A percentile compares a stretch with the other conserved stretches of the same genome.
Evolutionary conservation across 805 yeast genomes (phyloP).

Genomic region (Metschnikowia amazonensis): DNA sequence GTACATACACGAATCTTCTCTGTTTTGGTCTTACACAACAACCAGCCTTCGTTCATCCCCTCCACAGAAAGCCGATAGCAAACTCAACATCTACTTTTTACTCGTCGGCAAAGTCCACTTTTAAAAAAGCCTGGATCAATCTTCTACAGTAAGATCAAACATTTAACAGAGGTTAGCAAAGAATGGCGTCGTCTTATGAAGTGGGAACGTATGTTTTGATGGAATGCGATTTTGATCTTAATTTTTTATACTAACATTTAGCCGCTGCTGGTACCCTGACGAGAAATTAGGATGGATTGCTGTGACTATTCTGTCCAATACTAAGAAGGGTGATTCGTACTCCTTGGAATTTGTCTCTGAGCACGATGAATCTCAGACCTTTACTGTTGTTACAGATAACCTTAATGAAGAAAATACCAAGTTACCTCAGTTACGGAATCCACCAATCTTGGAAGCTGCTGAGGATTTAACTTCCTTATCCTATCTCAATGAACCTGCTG

Average conservation of each 20-base stretch:
- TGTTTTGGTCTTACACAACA: slow-evolving; percentile 1
- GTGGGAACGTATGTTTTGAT: slow-evolving; percentile 36
- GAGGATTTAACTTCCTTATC: slow-evolving; percentile 92
- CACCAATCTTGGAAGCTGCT: slow-evolving; percentile 86
- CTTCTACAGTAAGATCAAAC: slow-evolving; percentile 1
- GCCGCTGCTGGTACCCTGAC: slow-evolving; percentile 80
- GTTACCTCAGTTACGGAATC: slow-evolving; percentile 82
- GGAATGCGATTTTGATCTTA: neutral
- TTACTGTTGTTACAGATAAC: slow-evolving; percentile 46
- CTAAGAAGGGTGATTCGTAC: slow-evolving; percentile 42
- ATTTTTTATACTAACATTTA: slow-evolving; percentile 8
- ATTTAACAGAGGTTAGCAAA: neutral
- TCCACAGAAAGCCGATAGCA: neutral
- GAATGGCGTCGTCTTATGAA: slow-evolving; percentile 23
- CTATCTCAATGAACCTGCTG: slow-evolving; percentile 94
- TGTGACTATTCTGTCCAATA: slow-evolving; percentile 50
- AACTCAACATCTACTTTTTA: neutral
- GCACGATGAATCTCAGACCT: slow-evolving; percentile 37
- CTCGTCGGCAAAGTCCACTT: slow-evolving; percentile 1
- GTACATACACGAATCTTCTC: slow-evolving; percentile 14
- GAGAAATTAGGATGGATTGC: slow-evolving; percentile 72
- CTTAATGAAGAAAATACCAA: slow-evolving; percentile 51
- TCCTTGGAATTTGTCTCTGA: slow-evolving; percentile 54
- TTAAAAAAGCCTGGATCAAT: neutral
- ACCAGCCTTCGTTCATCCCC: neutral